Evolutionary conservation across 306 rosid genomes (phyloP).

Genomic region (Prunus armeniaca): DNA sequence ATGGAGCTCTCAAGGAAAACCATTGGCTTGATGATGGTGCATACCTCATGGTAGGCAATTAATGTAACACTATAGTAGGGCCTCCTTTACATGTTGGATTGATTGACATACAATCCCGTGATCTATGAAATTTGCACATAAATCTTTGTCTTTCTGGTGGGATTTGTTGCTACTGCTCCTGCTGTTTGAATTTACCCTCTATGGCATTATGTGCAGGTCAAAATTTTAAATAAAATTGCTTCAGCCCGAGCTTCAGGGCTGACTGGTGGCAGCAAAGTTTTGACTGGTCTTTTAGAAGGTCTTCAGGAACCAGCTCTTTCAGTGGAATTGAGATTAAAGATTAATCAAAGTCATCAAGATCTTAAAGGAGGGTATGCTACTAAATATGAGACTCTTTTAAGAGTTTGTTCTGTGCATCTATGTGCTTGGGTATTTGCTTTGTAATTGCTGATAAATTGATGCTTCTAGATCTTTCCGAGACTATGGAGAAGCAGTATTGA

Average conservation of each 20-base stretch:
- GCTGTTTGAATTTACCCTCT: background rate
- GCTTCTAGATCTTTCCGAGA: slow-evolving; percentile 77
- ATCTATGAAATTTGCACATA: background rate
- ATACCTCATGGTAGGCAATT: slow-evolving; percentile 78
- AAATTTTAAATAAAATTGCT: slow-evolving; percentile 90
- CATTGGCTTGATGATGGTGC: slow-evolving; percentile 99
- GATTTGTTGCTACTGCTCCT: background rate
- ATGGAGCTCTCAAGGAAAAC: slow-evolving; percentile 98
- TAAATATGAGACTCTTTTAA: slow-evolving; percentile 10
- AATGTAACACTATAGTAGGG: background rate
- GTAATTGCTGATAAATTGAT: slow-evolving; percentile 32
- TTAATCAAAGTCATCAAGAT: slow-evolving; percentile 78
- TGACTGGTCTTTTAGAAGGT: slow-evolving; percentile 75
- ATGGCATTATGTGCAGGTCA: slow-evolving; percentile 54
- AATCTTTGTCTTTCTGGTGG: background rate
- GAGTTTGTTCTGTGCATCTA: background rate
- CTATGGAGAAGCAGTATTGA: slow-evolving; percentile 87
- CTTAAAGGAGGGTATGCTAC: slow-evolving; percentile 75
- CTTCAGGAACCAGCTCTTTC: slow-evolving; percentile 75
- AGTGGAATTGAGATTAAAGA: slow-evolving; percentile 80
- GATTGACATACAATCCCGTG: background rate
- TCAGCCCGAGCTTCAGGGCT: slow-evolving; percentile 78
- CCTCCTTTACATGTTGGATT: background rate
- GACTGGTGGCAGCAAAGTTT: slow-evolving; percentile 75
- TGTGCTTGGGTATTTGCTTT: slow-evolving; percentile 13